A percentile compares a stretch with the other conserved stretches of the same genome.
Conservation (phyloP, 2,329 filamentous ascomycete genomes). For the Pyricularia pennisetigena region DNA sequence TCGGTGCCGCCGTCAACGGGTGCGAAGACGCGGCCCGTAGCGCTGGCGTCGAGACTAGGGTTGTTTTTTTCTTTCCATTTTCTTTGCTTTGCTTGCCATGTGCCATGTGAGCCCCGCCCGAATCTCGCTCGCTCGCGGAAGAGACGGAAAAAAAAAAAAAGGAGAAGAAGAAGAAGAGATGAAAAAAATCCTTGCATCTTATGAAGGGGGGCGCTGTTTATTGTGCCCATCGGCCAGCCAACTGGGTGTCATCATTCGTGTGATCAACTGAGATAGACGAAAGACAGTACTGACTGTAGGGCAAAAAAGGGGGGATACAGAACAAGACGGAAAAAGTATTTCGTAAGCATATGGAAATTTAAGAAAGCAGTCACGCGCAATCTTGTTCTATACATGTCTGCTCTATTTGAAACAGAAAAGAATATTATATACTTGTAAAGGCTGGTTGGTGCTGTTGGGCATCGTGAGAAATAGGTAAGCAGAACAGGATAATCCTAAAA, state of each 20-base stretch:
- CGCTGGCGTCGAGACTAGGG: not conserved
- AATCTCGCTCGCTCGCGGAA: not conserved
- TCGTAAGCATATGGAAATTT: not conserved
- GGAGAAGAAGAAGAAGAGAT: not conserved
- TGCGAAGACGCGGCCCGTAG: not conserved
- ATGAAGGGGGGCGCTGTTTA: not conserved
- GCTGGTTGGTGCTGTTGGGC: not conserved
- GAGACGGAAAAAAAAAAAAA: no score
- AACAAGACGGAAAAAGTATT: not conserved
- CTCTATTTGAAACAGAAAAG: not conserved
- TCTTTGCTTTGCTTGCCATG: not conserved
- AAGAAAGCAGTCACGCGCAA: not conserved
- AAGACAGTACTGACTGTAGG: not conserved
- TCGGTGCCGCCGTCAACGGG: not conserved
- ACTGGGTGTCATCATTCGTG: not conserved
- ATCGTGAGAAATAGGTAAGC: not conserved
- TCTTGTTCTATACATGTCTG: not conserved
- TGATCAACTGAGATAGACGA: not conserved
- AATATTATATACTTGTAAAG: not conserved
- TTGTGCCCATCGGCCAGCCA: not conserved
- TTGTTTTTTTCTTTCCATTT: no score
- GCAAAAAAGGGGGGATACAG: not conserved
- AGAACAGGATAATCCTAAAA: not conserved
- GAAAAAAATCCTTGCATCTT: not conserved
- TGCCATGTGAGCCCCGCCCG: not conserved